phyloP scores from a whole-genome alignment of 106 monocot genomes.

The Acorus calamus region DNA sequence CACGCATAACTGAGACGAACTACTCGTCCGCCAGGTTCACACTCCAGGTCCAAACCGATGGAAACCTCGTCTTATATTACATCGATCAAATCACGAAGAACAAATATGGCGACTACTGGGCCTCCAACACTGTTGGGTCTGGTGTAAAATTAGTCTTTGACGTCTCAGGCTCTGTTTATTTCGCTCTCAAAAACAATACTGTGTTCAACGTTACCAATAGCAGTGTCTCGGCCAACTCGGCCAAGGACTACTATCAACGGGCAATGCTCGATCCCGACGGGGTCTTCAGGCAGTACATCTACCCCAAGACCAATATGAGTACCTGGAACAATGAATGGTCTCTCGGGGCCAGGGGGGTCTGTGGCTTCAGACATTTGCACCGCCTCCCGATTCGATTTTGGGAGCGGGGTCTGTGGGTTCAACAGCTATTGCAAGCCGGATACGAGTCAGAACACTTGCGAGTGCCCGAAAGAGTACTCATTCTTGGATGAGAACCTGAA shows the following conservation, averaged over 20 bases:
- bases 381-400: background rate
- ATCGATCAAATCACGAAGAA: too few relatives aligned
- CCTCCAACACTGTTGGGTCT: background rate
- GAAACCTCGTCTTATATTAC: conserved; percentile 6
- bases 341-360: too few relatives aligned
- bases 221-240: background rate
- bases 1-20: conserved; percentile 1
- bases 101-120: background rate
- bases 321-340: background rate
- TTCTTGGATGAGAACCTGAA: conserved; percentile 13
- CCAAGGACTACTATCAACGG: background rate
- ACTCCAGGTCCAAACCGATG: conserved; percentile 7
- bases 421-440: conserved; percentile 19
- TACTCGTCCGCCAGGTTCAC: background rate
- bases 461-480: conserved; percentile 11
- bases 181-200: background rate
- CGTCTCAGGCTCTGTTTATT: conserved; percentile 6
- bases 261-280: conserved; percentile 27
- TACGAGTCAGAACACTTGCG: background rate
- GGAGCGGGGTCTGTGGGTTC: conserved; percentile 22
- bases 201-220: background rate
- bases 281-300: conserved; percentile 14
- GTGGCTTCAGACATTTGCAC: background rate
- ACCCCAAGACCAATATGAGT: background rate
- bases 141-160: conserved; percentile 10